A percentile compares a stretch with the other conserved stretches of the same genome.
Conservation (phyloP, 768 basidiomycete species). For the Fistulinella prunicolor region DNA sequence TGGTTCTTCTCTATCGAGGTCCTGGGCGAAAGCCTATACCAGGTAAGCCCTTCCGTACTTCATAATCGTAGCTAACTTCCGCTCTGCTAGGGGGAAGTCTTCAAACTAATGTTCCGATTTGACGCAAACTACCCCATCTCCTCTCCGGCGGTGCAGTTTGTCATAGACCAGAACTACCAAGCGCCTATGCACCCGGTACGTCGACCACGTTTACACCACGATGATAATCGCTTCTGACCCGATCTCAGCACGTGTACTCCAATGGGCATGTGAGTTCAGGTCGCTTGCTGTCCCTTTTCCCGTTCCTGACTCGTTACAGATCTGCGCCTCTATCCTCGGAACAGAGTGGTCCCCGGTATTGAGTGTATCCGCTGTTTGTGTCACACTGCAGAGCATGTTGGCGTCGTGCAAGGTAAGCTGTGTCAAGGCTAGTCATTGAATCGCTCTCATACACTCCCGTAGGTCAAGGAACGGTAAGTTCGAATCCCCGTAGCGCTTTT, state of each 20-base stretch:
- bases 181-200: slow-evolving; percentile 81
- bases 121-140: slow-evolving; percentile 82
- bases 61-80: slow-evolving; percentile 1
- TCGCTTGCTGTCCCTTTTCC: slow-evolving; percentile 5
- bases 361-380: slow-evolving; percentile 75
- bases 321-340: slow-evolving; percentile 87
- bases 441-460: slow-evolving; percentile 1
- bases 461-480: slow-evolving; percentile 65
- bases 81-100: slow-evolving; percentile 61
- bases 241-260: slow-evolving; percentile 73
- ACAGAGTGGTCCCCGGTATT: slow-evolving; percentile 90
- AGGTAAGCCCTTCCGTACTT: slow-evolving; percentile 39
- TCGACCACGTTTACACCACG: slow-evolving; percentile 10
- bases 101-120: slow-evolving; percentile 80
- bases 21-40: slow-evolving; percentile 78
- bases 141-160: slow-evolving; percentile 84
- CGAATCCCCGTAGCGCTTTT: not conserved
- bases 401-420: slow-evolving; percentile 81
- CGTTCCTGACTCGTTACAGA: slow-evolving; percentile 42
- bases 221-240: slow-evolving; percentile 9
- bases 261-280: slow-evolving; percentile 68
- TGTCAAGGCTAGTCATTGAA: not conserved
- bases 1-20: slow-evolving; percentile 83
- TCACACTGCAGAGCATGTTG: slow-evolving; percentile 90
- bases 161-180: slow-evolving; percentile 58